Base-by-base conservation (phyloP, 331 rosid species). In the Dryas integrifolia region DNA sequence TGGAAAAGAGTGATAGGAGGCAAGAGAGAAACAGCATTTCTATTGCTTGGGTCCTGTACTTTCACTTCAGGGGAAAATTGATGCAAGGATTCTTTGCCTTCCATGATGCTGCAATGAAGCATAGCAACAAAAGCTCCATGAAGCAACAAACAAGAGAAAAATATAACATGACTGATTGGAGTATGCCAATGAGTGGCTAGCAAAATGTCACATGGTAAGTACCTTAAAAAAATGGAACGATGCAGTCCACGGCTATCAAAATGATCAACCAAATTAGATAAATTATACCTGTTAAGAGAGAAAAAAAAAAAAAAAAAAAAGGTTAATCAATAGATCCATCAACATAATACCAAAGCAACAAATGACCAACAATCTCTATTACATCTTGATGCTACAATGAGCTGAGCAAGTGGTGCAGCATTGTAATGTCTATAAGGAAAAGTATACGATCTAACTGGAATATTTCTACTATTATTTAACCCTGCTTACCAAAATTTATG, bases 151-250 rank as follows among this genome's bases (percentile, higher is more conserved):
- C 49, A 49, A 41, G 38, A 82, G 11, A 39, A 53, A 52, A 7
- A 2, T 7, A 44, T 0, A 52, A 65, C 13, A 57, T 44, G 15
- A 45, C 52, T 57, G 40, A 72, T 55, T 38, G 47, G 16, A 6
- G 11, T 12, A 38, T 3, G 53, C 62, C 59, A 62, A 18, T 30
- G 50, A 75, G 15, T 9, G 52, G 48, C 46, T 44, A 80, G 76
- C 24, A 74, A 78, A 70, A 21, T 39, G 58, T 74, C 51, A 38
- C 15, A 67, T 45, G 55, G 76, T 74, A 79, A 73, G 75, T 75
- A 95, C 99, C 99, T 91, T 79, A 95, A 69, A 73, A 95, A 88
- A 62, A 95, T 69, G 38, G 96, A 88, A 70, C 97, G 96, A 68
- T 88, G 86, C 79, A 95, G 79, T 76, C 98, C 98, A 61, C 96